phyloP scores from a whole-genome alignment of 2,329 filamentous ascomycete genomes.

The Penicillium griseofulvum region DNA sequence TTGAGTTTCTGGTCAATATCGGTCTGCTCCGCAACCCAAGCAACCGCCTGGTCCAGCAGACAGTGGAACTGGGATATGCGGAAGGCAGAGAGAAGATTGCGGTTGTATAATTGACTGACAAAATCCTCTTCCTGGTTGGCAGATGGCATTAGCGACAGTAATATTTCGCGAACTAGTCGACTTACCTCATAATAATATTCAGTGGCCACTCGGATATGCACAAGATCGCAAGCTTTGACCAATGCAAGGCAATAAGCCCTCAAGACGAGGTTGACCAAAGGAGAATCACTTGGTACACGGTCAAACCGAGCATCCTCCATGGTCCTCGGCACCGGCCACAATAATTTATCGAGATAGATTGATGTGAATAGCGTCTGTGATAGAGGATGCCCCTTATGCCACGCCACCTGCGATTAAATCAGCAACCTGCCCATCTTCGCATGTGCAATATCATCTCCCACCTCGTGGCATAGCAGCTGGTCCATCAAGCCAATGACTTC shows the following conservation, averaged over 20 bases:
- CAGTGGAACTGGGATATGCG: constrained; percentile 56
- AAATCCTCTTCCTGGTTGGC: constrained; percentile 82
- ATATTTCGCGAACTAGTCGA: constrained; percentile 4
- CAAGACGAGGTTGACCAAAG: constrained; percentile 62
- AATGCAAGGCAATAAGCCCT: constrained; percentile 83
- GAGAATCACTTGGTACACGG: constrained; percentile 35
- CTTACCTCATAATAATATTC: constrained; percentile 87
- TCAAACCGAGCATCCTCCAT: constrained; percentile 66
- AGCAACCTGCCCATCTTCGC: neutral
- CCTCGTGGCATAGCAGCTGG: constrained; percentile 84
- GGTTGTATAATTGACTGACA: constrained; percentile 84
- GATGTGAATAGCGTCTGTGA: constrained; percentile 94
- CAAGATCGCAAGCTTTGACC: constrained; percentile 76
- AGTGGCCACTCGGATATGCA: constrained; percentile 72
- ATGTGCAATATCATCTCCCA: constrained; percentile 36
- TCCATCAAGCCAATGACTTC: constrained; percentile 94
- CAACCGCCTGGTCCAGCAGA: constrained; percentile 56
- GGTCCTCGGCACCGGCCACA: constrained; percentile 65
- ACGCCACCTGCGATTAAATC: constrained; percentile 67
- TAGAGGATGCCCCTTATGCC: constrained; percentile 93
- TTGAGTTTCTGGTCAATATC: constrained; percentile 38
- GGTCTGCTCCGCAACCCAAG: constrained; percentile 46
- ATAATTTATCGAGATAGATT: constrained; percentile 78
- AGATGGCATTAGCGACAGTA: constrained; percentile 15
- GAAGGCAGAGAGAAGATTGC: constrained; percentile 68